These are phyloP conservation scores for Sequoiadendron giganteum DNA, from an alignment of 75 land plant genomes.

Conservation along the genomic window DNA sequence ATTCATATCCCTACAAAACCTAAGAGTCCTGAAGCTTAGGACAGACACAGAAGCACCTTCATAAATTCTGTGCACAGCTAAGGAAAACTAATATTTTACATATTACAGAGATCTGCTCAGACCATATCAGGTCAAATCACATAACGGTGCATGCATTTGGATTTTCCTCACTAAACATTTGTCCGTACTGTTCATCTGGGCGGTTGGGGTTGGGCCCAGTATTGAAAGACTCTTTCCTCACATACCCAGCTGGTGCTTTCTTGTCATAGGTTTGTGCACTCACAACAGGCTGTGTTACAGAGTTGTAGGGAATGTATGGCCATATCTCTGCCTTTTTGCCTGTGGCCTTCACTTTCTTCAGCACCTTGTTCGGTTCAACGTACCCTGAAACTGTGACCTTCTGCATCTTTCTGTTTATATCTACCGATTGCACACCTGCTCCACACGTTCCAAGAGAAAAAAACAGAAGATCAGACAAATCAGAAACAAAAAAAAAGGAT, in stretches of 20 bases:
- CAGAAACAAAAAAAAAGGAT: background rate
- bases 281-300: slow-evolving; percentile 26
- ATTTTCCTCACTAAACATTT: slow-evolving; percentile 65
- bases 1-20: background rate
- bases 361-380: slow-evolving; percentile 40
- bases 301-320: slow-evolving; percentile 41
- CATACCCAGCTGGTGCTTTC: slow-evolving; percentile 37
- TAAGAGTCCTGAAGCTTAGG: background rate
- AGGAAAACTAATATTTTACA: background rate
- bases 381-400: slow-evolving; percentile 56
- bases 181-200: slow-evolving; percentile 37
- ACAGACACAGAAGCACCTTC: background rate
- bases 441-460: background rate
- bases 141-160: slow-evolving; percentile 65
- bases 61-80: too few relatives aligned
- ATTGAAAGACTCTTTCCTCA: background rate
- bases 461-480: background rate
- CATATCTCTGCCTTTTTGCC: slow-evolving; percentile 47
- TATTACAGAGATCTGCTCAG: background rate
- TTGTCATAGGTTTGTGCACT: slow-evolving; percentile 29
- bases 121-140: slow-evolving; percentile 13
- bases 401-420: slow-evolving; percentile 37
- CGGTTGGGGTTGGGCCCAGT: background rate
- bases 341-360: slow-evolving; percentile 32
- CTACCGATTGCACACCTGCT: slow-evolving; percentile 45